These are phyloP conservation scores for Pichia paraexigua DNA, from an alignment of 805 yeast genomes.

Conservation along the genomic window DNA sequence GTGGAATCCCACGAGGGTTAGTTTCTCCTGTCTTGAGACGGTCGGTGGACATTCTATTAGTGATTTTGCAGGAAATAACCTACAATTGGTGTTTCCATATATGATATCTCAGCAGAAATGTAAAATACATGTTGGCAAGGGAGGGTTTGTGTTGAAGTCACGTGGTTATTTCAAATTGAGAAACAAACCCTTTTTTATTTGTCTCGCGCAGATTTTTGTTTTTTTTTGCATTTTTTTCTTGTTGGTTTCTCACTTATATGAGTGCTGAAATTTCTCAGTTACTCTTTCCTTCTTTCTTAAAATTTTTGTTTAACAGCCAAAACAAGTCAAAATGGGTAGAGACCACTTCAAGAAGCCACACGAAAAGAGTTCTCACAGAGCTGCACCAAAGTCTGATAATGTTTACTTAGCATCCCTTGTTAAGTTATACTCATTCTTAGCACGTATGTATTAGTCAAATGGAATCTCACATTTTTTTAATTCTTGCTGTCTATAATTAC, in stretches of 20 bases:
- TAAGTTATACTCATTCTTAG: constrained; percentile 97
- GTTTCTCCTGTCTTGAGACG: constrained; percentile 43
- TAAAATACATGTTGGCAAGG: background rate
- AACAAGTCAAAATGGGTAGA: constrained; percentile 69
- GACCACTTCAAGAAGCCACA: constrained; percentile 97
- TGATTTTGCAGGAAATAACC: background rate
- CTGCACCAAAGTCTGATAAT: constrained; percentile 99
- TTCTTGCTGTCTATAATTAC: constrained; percentile 19
- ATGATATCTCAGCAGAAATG: no score
- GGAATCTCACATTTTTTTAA: constrained; percentile 11
- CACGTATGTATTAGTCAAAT: constrained; percentile 68
- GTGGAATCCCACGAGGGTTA: constrained; percentile 94
- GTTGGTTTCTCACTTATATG: background rate
- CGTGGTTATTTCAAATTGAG: background rate
- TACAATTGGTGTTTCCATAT: background rate
- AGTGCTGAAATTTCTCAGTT: background rate
- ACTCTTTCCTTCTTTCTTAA: background rate
- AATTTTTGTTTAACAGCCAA: background rate
- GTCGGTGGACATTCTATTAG: constrained; percentile 11
- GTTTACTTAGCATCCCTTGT: constrained; percentile 97
- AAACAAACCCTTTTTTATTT: background rate
- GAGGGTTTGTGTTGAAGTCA: background rate
- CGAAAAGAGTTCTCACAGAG: constrained; percentile 91
- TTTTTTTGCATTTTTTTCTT: background rate
- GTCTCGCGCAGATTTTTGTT: background rate